phyloP scores from a whole-genome alignment of 2,329 filamentous ascomycete species.

The Colletotrichum tropicale region DNA sequence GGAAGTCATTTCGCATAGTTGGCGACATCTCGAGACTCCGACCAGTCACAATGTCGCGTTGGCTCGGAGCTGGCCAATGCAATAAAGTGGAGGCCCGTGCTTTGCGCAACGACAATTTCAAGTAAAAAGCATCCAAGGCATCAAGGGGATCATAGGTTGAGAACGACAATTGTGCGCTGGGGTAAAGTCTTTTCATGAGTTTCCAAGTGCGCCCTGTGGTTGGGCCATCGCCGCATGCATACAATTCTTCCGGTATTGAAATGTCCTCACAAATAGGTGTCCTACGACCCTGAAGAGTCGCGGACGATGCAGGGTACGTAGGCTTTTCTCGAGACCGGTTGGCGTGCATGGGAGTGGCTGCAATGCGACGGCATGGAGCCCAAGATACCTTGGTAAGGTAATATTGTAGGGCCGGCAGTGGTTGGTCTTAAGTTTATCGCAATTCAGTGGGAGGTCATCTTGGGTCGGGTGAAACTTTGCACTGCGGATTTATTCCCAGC shows the following conservation, averaged over 20 bases:
- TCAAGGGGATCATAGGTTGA: not conserved
- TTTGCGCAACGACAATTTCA: not conserved
- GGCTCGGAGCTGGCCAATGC: not conserved
- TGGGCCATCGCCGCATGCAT: not conserved
- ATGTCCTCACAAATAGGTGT: not conserved
- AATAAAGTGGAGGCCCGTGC: not conserved
- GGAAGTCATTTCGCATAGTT: not conserved
- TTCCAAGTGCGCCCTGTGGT: not conserved
- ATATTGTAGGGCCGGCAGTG: too few relatives aligned
- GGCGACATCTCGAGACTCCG: not conserved
- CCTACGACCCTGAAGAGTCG: not conserved
- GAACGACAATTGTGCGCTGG: not conserved
- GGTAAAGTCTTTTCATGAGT: not conserved
- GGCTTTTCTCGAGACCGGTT: too few relatives aligned
- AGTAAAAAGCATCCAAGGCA: not conserved
- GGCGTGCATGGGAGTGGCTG: too few relatives aligned
- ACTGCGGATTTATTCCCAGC: not conserved
- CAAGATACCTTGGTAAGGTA: too few relatives aligned
- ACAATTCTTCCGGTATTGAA: not conserved
- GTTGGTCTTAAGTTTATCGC: not conserved
- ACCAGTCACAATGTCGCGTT: not conserved
- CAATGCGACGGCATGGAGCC: too few relatives aligned
- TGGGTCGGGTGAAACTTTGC: not conserved
- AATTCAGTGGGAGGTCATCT: not conserved
- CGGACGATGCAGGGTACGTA: too few relatives aligned